A percentile compares a stretch with the other conserved stretches of the same genome.
Conservation (phyloP, 2,329 filamentous ascomycete species). For the Geosmithia flava region DNA sequence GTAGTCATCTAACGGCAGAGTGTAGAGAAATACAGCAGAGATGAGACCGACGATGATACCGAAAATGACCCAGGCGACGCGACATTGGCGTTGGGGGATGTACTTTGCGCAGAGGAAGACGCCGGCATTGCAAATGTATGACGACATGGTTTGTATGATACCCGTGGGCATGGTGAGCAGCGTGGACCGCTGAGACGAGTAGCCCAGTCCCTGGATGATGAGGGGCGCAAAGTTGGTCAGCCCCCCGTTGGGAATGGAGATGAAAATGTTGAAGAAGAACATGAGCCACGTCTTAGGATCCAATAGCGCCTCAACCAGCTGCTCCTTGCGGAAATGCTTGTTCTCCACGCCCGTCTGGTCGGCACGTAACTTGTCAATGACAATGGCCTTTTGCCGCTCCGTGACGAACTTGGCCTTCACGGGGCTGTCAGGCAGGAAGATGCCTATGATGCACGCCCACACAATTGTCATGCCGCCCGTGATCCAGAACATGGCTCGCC, state of each 20-base stretch:
- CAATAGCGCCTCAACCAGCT: slow-evolving; percentile 30
- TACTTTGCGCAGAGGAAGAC: slow-evolving; percentile 14
- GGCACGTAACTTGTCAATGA: slow-evolving; percentile 32
- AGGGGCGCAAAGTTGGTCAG: slow-evolving; percentile 12
- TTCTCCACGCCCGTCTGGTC: slow-evolving; percentile 42
- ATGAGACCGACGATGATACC: slow-evolving; percentile 11
- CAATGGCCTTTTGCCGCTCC: slow-evolving; percentile 29
- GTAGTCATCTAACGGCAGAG: slow-evolving; percentile 13
- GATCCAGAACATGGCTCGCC: slow-evolving; percentile 9
- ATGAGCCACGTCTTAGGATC: slow-evolving; percentile 50
- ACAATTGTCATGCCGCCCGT: slow-evolving; percentile 13
- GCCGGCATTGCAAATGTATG: slow-evolving; percentile 22
- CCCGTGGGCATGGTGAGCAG: slow-evolving; percentile 16
- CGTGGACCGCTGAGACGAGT: slow-evolving; percentile 19
- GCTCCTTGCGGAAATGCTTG: slow-evolving; percentile 31
- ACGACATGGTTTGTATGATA: slow-evolving; percentile 16
- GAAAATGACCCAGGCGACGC: slow-evolving; percentile 6
- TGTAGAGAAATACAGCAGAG: slow-evolving; percentile 13
- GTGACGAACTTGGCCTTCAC: slow-evolving; percentile 36
- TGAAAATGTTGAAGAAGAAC: slow-evolving; percentile 36
- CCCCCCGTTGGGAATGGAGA: slow-evolving; percentile 44
- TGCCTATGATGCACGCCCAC: slow-evolving; percentile 42
- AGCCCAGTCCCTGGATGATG: slow-evolving; percentile 23
- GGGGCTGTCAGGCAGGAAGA: slow-evolving; percentile 39
- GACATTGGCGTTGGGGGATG: slow-evolving; percentile 6